These are phyloP conservation scores for Cercospora nicotianae DNA, from an alignment of 2,329 filamentous ascomycete species.

Conservation along the genomic window DNA sequence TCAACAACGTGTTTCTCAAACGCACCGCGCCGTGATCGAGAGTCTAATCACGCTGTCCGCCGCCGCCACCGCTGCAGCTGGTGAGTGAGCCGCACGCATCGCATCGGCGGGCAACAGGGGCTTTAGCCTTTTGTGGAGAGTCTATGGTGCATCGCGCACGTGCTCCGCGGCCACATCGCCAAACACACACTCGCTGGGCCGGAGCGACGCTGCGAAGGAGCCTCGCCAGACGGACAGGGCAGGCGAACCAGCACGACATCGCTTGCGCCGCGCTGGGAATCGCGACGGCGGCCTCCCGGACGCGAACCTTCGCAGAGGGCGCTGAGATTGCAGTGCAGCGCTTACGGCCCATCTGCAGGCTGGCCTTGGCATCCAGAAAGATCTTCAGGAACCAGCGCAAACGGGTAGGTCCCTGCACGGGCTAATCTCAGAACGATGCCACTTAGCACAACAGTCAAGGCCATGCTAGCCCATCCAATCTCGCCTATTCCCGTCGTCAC, in stretches of 20 bases:
- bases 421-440: conserved; percentile 24
- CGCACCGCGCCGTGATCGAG: conserved; percentile 3
- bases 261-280: not conserved
- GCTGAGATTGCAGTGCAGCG: conserved; percentile 1
- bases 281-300: not conserved
- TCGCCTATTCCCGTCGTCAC: conserved; percentile 23
- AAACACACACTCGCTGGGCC: not conserved
- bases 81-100: not conserved
- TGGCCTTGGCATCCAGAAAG: not conserved
- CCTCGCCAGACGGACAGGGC: conserved; percentile 1
- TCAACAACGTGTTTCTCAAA: conserved; percentile 4
- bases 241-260: not conserved
- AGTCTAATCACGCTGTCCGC: not conserved
- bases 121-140: conserved; percentile 3
- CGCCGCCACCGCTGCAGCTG: not conserved
- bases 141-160: not conserved
- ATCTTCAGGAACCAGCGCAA: conserved; percentile 14
- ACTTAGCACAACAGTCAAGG: conserved; percentile 17
- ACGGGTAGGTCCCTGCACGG: conserved; percentile 19
- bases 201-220: not conserved
- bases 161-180: not conserved
- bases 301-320: not conserved
- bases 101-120: not conserved
- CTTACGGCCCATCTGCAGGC: not conserved
- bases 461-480: conserved; percentile 25